Evolutionary conservation across 345 rosid genomes (phyloP).

Genomic region (Eucalyptus curtisii): DNA sequence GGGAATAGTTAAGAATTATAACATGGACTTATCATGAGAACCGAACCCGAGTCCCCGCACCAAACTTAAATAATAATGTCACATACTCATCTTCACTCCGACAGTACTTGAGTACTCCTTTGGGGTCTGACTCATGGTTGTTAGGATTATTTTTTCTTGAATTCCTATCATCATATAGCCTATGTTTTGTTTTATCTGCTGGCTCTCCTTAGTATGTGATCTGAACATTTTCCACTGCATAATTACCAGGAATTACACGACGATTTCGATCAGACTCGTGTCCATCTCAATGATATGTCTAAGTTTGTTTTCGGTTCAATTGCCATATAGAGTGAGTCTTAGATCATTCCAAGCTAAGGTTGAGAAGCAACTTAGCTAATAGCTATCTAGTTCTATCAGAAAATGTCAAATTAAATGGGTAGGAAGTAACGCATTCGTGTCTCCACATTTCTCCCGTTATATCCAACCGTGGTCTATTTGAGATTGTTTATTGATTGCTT

Average conservation of each 20-base stretch:
- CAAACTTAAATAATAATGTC: neutral
- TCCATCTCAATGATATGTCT: neutral
- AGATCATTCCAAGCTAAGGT: neutral
- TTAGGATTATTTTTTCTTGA: no score
- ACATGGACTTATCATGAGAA: neutral
- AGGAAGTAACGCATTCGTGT: no score
- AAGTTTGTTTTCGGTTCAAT: neutral
- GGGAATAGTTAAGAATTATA: neutral
- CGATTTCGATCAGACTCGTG: neutral
- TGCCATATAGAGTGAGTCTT: no score
- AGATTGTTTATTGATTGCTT: neutral
- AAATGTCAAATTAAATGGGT: no score
- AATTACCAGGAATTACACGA: neutral
- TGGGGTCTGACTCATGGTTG: no score
- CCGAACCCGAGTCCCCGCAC: neutral
- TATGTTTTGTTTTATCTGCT: no score
- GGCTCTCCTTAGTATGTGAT: no score
- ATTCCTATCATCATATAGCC: no score
- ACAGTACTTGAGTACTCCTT: neutral
- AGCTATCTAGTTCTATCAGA: neutral
- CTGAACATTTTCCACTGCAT: no score
- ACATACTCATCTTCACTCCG: neutral
- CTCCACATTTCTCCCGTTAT: neutral
- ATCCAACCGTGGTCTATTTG: neutral
- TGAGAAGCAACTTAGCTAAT: neutral